These are phyloP conservation scores for Neodidymelliopsis sp. DNA, from an alignment of 2,329 filamentous ascomycete genomes.

Conservation along the genomic window DNA sequence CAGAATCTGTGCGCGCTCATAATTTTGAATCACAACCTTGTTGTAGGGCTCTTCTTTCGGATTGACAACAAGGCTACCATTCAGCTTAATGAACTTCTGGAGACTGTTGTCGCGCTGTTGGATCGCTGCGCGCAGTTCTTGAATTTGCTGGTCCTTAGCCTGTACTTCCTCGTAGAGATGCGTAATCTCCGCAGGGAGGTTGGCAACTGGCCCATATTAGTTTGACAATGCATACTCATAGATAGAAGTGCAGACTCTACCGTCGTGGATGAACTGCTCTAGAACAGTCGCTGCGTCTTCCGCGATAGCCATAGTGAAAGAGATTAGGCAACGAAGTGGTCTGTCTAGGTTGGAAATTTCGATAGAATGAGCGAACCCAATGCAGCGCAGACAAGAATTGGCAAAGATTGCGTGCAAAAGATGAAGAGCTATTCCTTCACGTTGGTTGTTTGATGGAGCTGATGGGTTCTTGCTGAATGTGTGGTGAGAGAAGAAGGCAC, in stretches of 20 bases:
- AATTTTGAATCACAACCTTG: conserved; percentile 72
- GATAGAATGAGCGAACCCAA: background rate
- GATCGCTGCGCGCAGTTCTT: conserved; percentile 73
- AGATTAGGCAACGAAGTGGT: background rate
- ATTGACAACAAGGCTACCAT: conserved; percentile 76
- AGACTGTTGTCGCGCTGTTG: conserved; percentile 76
- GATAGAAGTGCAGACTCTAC: conserved; percentile 42
- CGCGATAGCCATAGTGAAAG: conserved; percentile 44
- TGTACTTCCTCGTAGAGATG: conserved; percentile 85
- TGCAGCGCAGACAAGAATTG: background rate
- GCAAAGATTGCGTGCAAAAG: too few relatives aligned
- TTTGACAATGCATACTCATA: background rate
- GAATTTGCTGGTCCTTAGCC: conserved; percentile 77
- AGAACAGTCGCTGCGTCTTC: conserved; percentile 74
- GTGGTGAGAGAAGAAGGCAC: too few relatives aligned
- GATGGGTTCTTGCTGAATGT: too few relatives aligned
- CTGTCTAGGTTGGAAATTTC: background rate
- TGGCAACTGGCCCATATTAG: conserved; percentile 63
- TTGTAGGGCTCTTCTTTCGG: conserved; percentile 76
- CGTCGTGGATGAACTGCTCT: conserved; percentile 79
- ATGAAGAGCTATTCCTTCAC: too few relatives aligned
- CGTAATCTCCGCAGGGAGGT: conserved; percentile 81
- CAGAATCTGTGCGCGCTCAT: conserved; percentile 71
- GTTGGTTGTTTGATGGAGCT: too few relatives aligned
- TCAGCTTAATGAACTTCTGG: conserved; percentile 81